phyloP scores from a whole-genome alignment of 2,329 filamentous ascomycete genomes.

The Apiospora sp. region DNA sequence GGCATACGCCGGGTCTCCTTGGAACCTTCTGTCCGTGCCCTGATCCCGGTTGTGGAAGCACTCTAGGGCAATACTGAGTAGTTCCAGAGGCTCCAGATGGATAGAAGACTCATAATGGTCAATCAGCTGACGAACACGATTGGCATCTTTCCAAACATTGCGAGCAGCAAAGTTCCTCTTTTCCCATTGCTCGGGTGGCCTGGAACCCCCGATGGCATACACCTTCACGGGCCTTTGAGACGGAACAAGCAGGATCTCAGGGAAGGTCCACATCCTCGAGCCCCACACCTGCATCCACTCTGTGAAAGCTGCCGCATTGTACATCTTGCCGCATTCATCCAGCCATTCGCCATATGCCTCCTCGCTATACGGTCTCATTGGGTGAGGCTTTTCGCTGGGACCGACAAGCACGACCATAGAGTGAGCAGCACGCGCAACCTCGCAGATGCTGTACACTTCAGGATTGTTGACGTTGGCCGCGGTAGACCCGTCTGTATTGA shows the following conservation, averaged over 20 bases:
- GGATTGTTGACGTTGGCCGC: constrained; percentile 36
- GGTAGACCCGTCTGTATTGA: constrained; percentile 40
- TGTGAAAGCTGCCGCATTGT: constrained; percentile 43
- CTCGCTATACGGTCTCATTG: constrained; percentile 27
- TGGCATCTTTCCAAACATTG: constrained; percentile 49
- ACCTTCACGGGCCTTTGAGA: neutral
- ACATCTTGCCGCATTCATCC: constrained; percentile 22
- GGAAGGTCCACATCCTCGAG: constrained; percentile 53
- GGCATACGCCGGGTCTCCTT: constrained; percentile 50
- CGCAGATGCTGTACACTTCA: constrained; percentile 53
- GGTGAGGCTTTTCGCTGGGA: constrained; percentile 29
- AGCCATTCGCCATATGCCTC: neutral
- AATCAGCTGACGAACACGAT: constrained; percentile 49
- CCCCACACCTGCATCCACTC: constrained; percentile 45
- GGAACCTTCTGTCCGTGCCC: too few species aligned
- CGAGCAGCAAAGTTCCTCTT: constrained; percentile 50
- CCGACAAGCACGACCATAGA: constrained; percentile 52
- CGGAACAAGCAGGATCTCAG: constrained; percentile 40
- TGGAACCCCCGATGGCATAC: neutral
- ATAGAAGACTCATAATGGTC: constrained; percentile 54
- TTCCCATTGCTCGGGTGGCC: constrained; percentile 20
- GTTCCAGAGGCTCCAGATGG: constrained; percentile 49
- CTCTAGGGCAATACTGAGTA: constrained; percentile 41
- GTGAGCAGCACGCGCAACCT: constrained; percentile 52
- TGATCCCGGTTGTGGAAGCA: constrained; percentile 40